These are phyloP conservation scores for Sporothrix sp. DNA, from an alignment of 2,329 filamentous ascomycete species.

Conservation along the genomic window DNA sequence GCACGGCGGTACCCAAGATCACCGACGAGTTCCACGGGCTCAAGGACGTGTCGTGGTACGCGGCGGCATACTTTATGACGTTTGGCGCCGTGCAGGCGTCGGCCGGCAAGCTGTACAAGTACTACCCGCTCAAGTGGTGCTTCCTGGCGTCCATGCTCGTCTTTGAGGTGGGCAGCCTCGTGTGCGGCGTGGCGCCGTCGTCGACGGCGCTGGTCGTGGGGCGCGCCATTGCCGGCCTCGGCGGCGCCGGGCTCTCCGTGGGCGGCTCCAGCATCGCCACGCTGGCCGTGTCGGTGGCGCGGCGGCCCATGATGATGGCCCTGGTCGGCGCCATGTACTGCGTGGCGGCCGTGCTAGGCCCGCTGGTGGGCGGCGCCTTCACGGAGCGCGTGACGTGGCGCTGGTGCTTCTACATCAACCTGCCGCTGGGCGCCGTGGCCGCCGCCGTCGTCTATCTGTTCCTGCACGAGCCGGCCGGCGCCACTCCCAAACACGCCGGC, in stretches of 20 bases:
- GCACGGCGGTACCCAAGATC: conserved; percentile 7
- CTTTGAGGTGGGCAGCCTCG: conserved; percentile 3
- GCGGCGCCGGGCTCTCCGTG: conserved; percentile 1
- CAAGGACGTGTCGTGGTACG: conserved; percentile 9
- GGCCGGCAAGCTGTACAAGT: conserved; percentile 6
- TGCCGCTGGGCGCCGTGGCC: conserved; percentile 18
- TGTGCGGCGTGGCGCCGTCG: not conserved
- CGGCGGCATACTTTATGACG: conserved; percentile 3
- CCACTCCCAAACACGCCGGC: not conserved
- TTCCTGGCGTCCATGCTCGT: not conserved
- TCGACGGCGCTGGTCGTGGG: not conserved
- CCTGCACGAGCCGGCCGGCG: not conserved
- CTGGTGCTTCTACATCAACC: conserved; percentile 36
- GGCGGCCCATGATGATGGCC: conserved; percentile 4
- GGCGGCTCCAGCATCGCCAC: not conserved
- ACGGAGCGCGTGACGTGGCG: conserved; percentile 19
- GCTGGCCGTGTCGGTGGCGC: not conserved
- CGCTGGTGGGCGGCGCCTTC: conserved; percentile 21
- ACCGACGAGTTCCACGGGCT: conserved; percentile 10
- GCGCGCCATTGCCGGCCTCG: not conserved
- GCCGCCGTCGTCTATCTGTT: not conserved
- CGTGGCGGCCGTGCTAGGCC: conserved; percentile 23
- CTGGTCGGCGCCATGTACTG: conserved; percentile 6
- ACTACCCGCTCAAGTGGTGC: not conserved
- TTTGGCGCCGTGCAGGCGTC: not conserved